A percentile compares a stretch with the other conserved stretches of the same genome.
Conservation (phyloP, 495 filamentous ascomycete species). For the Talaromyces trachyspermus region DNA sequence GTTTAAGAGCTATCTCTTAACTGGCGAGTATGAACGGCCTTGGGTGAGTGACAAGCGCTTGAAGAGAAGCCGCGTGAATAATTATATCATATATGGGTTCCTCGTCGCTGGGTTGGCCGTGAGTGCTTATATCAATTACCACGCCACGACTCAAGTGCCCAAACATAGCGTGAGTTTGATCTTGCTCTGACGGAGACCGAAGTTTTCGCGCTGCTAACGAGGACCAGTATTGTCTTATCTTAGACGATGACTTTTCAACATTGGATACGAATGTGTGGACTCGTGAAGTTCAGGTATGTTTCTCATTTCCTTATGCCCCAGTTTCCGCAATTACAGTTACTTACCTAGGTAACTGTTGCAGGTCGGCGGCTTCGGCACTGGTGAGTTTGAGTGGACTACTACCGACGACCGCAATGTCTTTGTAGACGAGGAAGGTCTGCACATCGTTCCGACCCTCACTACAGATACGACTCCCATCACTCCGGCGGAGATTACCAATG, state of each 20-base stretch:
- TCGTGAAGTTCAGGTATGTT: slow-evolving; percentile 48
- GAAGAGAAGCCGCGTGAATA: slow-evolving; percentile 21
- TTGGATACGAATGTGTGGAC: slow-evolving; percentile 61
- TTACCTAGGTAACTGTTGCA: slow-evolving; percentile 30
- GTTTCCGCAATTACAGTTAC: neutral
- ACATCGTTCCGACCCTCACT: slow-evolving; percentile 72
- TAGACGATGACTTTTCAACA: slow-evolving; percentile 59
- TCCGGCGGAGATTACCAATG: slow-evolving; percentile 8
- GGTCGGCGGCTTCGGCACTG: slow-evolving; percentile 78
- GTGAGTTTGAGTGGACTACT: slow-evolving; percentile 73
- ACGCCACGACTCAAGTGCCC: slow-evolving; percentile 11
- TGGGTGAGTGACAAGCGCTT: slow-evolving; percentile 23
- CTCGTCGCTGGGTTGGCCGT: slow-evolving; percentile 20
- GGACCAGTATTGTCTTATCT: slow-evolving; percentile 58
- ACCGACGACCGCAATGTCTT: slow-evolving; percentile 62
- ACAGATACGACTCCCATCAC: slow-evolving; percentile 55
- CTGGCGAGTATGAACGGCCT: slow-evolving; percentile 30
- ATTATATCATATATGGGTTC: slow-evolving; percentile 27
- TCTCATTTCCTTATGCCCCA: neutral
- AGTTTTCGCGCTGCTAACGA: neutral
- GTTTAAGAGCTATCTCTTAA: slow-evolving; percentile 28
- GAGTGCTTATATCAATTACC: slow-evolving; percentile 22
- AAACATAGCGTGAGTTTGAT: slow-evolving; percentile 10
- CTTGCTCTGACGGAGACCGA: neutral
- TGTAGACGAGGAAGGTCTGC: slow-evolving; percentile 57